A percentile compares a stretch with the other conserved stretches of the same genome.
These are phyloP conservation scores for Heterobasidion irregulare DNA, from an alignment of 1,284 basidiomycete species.

Conservation along the genomic window DNA sequence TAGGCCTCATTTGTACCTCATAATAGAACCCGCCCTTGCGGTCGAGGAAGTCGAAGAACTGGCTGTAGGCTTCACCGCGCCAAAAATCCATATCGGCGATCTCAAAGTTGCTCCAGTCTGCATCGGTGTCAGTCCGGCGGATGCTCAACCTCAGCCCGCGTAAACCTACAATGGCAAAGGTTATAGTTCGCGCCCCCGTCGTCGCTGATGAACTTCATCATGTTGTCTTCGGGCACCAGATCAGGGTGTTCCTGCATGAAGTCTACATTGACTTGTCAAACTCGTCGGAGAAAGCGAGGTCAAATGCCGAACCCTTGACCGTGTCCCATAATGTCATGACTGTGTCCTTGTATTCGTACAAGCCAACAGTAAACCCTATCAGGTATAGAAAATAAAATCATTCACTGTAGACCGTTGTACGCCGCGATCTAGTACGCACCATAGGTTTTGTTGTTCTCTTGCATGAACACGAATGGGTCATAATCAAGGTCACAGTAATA, in stretches of 20 bases:
- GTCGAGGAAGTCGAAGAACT: conserved; percentile 65
- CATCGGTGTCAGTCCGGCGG: neutral
- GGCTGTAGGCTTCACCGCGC: conserved; percentile 54
- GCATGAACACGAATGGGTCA: conserved; percentile 54
- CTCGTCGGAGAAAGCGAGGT: neutral
- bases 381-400: neutral
- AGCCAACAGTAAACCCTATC: conserved; percentile 51
- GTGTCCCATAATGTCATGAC: conserved; percentile 61
- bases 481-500: conserved; percentile 50
- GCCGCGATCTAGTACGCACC: conserved; percentile 13
- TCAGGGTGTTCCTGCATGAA: conserved; percentile 56
- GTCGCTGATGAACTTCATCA: conserved; percentile 56
- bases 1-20: conserved; percentile 29
- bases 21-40: conserved; percentile 66
- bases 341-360: conserved; percentile 62
- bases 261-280: conserved; percentile 23
- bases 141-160: neutral
- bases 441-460: conserved; percentile 47
- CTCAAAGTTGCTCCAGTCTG: conserved; percentile 69
- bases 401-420: neutral
- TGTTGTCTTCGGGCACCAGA: conserved; percentile 49
- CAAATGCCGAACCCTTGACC: conserved; percentile 34
- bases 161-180: conserved; percentile 55
- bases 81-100: conserved; percentile 64
- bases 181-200: conserved; percentile 59